Percentiles rank a stretch among this genome's conserved stretches.
phyloP scores from a whole-genome alignment of 306 rosid genomes.

The Casuarina equisetifolia region DNA sequence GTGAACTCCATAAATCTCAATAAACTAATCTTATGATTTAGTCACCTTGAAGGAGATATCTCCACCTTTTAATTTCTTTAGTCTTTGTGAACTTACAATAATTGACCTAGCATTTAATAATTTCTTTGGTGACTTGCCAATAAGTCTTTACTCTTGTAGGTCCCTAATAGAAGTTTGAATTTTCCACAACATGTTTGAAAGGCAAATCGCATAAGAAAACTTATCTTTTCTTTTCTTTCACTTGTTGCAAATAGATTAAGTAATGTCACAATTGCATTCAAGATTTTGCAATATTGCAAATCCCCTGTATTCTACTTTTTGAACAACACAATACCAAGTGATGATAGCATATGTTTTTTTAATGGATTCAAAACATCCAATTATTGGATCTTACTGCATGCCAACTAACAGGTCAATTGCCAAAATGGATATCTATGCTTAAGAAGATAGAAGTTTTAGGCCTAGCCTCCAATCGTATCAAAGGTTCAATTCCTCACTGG shows the following conservation, averaged over 20 bases:
- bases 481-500: no score
- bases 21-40: no score
- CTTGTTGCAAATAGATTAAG: neutral
- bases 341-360: neutral
- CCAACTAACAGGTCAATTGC: neutral
- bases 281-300: neutral
- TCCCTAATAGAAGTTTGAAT: neutral
- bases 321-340: neutral
- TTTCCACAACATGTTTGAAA: neutral
- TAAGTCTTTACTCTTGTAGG: slow-evolving; percentile 3
- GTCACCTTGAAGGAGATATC: no score
- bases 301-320: neutral
- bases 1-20: no score
- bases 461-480: no score
- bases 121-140: no score
- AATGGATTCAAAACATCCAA: slow-evolving; percentile 1
- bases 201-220: neutral
- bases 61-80: no score
- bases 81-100: no score
- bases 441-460: no score
- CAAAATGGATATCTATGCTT: neutral
- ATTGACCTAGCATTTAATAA: no score
- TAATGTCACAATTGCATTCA: neutral
- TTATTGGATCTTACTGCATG: neutral
- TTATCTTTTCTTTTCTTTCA: neutral